These are phyloP conservation scores for Diaporthe australafricana DNA, from an alignment of 2,329 filamentous ascomycete genomes.

Conservation along the genomic window DNA sequence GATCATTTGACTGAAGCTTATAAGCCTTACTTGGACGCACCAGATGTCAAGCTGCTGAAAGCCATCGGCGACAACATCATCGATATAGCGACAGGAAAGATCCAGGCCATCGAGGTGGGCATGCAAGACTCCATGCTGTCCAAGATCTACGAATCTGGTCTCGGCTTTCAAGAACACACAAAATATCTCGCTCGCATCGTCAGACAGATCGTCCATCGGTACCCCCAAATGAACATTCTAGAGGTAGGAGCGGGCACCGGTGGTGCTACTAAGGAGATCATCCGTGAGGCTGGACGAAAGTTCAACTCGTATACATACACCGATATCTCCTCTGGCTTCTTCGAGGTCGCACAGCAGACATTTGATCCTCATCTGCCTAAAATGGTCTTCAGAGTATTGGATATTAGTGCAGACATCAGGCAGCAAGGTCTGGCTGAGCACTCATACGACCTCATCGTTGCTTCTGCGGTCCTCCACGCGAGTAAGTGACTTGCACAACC, in stretches of 20 bases:
- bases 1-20: not conserved
- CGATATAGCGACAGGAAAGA: not conserved
- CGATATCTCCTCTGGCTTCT: conserved; percentile 9
- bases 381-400: conserved; percentile 29
- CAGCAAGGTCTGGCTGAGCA: conserved; percentile 46
- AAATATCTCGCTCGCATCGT: conserved; percentile 43
- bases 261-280: conserved; percentile 49
- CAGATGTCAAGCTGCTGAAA: not conserved
- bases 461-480: conserved; percentile 45
- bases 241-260: conserved; percentile 52
- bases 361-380: not conserved
- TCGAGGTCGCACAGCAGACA: conserved; percentile 26
- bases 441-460: conserved; percentile 47
- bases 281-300: conserved; percentile 44
- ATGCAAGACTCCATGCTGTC: conserved; percentile 45
- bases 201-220: conserved; percentile 47
- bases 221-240: conserved; percentile 48
- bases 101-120: not conserved
- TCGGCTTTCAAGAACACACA: conserved; percentile 31
- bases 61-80: not conserved
- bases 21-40: not conserved
- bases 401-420: conserved; percentile 44
- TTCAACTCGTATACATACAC: conserved; percentile 55
- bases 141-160: conserved; percentile 40
- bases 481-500: too few species aligned